Base-by-base conservation (phyloP, 441 rosid genomes). In the Pelargonium citronellum region DNA sequence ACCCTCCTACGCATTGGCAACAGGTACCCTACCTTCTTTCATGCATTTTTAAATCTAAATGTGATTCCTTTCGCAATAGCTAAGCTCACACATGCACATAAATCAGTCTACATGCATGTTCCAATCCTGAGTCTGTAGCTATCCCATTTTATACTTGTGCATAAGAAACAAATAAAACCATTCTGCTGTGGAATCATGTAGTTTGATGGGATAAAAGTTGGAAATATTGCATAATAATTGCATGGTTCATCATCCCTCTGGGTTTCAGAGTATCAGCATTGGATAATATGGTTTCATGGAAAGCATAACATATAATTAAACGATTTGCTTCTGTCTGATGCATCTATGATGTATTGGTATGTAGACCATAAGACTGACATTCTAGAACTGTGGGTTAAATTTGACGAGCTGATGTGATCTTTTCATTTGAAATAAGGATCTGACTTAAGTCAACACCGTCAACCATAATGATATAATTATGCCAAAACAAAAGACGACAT, bases 1-100 rank as follows among this genome's bases (percentile, higher is more conserved):
- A 91, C 67, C 89, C 92, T 60, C 94, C 95, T 70, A 94, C 96
- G 43, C 99, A 94, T 80, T 94, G 97, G 99, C 92, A 94, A 79
- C 99, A 94, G 92, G 97, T 91, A 85, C 55, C 47, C 39, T 13
- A 43, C 16, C 67, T 68, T 44, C 67, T 12, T 62, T 7, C 49
- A 19, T 44, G 62, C 34, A 58, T 70, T 49, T 55, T 17, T n/a
- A n/a, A 15, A 15, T 51, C 58, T 51, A 4, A 13, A 13, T 15
- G 1, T n/a, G 20, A 2, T n/a, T 6, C 7, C 15, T 5, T 51
- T 51, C 73, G 70, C 8, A 15, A 67, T 37, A 24, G 7, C 41
- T 16, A 7, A 43, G 41, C 57, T 1, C 13, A 19, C 24, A 73
- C 67, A 44, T 10, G 12, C 49, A 44, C 13, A 10, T 44, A 13